Evolutionary conservation across 2,329 filamentous ascomycete genomes (phyloP), one percentile per base, ranked within the genome.

Genomic region (Neofusicoccum ribis): DNA sequence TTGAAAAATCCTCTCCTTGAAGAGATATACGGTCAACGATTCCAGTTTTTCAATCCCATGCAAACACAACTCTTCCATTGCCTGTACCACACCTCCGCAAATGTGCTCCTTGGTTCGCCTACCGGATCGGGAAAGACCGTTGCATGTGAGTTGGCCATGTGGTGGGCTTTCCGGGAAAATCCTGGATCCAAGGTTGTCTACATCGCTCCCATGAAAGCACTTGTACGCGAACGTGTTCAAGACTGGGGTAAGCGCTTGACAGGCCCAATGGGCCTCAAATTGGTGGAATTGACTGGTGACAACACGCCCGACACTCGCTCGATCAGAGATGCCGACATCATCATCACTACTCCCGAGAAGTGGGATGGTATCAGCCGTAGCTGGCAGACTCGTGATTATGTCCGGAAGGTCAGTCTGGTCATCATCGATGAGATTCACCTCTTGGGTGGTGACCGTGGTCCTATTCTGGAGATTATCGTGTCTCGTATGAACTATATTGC

Each of bases 281-380:
- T 99, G 20, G 95, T 99, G 15, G 95, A 99, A 79, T 82, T 99
- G 81, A 99, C 96, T 12, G 93, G 91, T 82, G 95, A 99, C 80
- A 99, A 98, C 73, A 99, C 96, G 0, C 96, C 96, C 0, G 95
- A 99, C 74, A 99, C 95, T 0, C 86, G 92, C 59, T 97, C 94
- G 0, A 99, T 99, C 71, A 88, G 93, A 70, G 91, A 98, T 74
- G 95, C 95, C 3, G 95, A 99, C 75, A 92, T 99, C 68, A 99
- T 99, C 72, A 93, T 99, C 72, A 99, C 95, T 0, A 99, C 96
- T 0, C 96, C 95, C n/a, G 95, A 99, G 80, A 99, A 99, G 77
- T 99, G 95, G 95, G 96, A 99, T 75, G 96, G 96, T 86, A 98
- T 99, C 70, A 97, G 92, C 71, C 91, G 95, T 86, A 96, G 92